Evolutionary conservation across 2,329 filamentous ascomycete genomes (phyloP).

Genomic region (Phoma sp.): DNA sequence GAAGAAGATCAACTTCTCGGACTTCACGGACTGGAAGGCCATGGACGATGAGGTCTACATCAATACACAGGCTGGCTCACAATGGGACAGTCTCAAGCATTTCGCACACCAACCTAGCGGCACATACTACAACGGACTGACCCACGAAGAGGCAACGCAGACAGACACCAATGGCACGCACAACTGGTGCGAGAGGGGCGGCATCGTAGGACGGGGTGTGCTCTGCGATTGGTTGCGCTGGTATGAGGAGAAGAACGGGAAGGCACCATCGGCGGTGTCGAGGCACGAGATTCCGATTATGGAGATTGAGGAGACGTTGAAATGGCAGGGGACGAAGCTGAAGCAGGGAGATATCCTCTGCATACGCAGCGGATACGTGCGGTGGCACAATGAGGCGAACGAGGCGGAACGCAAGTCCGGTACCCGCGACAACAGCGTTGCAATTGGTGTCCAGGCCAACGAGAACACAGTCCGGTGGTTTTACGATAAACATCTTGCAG

Average conservation of each 20-base stretch:
- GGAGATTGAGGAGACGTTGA: slow-evolving; percentile 38
- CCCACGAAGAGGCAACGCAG: slow-evolving; percentile 33
- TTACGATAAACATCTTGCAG: slow-evolving; percentile 46
- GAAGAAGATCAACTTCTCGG: slow-evolving; percentile 56
- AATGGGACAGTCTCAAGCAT: slow-evolving; percentile 48
- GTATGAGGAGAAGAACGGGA: slow-evolving; percentile 41
- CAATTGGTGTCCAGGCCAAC: slow-evolving; percentile 42
- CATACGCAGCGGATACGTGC: slow-evolving; percentile 55
- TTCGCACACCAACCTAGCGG: slow-evolving; percentile 41
- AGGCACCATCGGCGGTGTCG: slow-evolving; percentile 33
- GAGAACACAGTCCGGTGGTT: slow-evolving; percentile 46
- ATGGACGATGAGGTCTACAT: slow-evolving; percentile 44
- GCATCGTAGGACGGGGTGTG: slow-evolving; percentile 45
- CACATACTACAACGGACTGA: slow-evolving; percentile 41
- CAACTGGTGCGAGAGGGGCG: slow-evolving; percentile 46
- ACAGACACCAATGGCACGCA: slow-evolving; percentile 42
- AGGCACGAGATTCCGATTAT: slow-evolving; percentile 41
- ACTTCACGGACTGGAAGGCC: slow-evolving; percentile 28
- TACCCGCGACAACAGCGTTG: slow-evolving; percentile 41
- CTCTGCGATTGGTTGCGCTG: slow-evolving; percentile 42
- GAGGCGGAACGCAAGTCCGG: slow-evolving; percentile 36
- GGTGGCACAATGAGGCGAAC: slow-evolving; percentile 42
- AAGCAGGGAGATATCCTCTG: slow-evolving; percentile 45
- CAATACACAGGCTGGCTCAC: slow-evolving; percentile 43
- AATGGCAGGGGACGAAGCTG: slow-evolving; percentile 38